Evolutionary conservation across 768 basidiomycete species (phyloP).

Genomic region (Boletus edulis): DNA sequence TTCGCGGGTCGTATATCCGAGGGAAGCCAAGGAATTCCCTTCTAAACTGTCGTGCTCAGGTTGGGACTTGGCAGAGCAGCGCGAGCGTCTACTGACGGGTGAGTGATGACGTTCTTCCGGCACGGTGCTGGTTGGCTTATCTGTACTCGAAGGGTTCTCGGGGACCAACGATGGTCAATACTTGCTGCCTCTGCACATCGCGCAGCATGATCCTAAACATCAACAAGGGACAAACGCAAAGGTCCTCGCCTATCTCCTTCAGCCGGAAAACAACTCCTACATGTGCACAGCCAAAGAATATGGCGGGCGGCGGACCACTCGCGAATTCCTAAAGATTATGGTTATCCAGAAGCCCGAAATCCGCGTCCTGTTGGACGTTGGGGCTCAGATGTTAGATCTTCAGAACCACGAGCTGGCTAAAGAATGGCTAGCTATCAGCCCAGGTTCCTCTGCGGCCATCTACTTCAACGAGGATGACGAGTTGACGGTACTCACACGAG

Average conservation of each 20-base stretch:
- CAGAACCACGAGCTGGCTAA: conserved; percentile 39
- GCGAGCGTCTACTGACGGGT: conserved; percentile 14
- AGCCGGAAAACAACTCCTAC: conserved; percentile 20
- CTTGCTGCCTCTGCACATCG: conserved; percentile 34
- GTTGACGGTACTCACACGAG: conserved; percentile 30
- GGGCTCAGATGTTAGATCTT: conserved; percentile 55
- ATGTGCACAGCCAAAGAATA: conserved; percentile 5
- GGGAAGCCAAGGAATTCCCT: conserved; percentile 36
- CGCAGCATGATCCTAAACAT: conserved; percentile 26
- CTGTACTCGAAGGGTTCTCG: conserved; percentile 30
- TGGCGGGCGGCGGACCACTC: conserved; percentile 16
- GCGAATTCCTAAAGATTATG: conserved; percentile 28
- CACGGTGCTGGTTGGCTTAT: background rate
- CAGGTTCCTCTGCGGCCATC: conserved; percentile 25
- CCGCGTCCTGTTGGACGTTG: conserved; percentile 52
- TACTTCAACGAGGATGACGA: conserved; percentile 36
- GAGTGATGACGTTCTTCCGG: background rate
- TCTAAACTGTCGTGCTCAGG: conserved; percentile 34
- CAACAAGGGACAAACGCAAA: conserved; percentile 46
- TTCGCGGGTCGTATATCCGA: conserved; percentile 38
- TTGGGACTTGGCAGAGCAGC: conserved; percentile 37
- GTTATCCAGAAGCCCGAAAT: conserved; percentile 37
- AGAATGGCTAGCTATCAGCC: conserved; percentile 37
- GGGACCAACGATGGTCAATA: conserved; percentile 42
- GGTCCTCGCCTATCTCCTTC: conserved; percentile 31